These are phyloP conservation scores for Purshia tridentata DNA, from an alignment of 306 rosid species.

Conservation along the genomic window DNA sequence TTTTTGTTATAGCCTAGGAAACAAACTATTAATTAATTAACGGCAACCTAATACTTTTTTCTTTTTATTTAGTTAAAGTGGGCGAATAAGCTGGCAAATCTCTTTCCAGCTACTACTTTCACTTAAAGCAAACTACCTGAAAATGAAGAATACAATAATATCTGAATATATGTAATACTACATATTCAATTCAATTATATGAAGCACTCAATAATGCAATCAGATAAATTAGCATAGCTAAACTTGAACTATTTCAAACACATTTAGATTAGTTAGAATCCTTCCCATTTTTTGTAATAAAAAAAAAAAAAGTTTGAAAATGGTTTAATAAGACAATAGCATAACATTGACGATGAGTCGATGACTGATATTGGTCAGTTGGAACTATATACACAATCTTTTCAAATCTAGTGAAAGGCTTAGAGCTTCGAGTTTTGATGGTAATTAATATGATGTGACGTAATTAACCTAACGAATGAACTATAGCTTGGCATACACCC, in stretches of 20 bases:
- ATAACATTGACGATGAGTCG: background rate
- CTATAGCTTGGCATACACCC: too few species aligned
- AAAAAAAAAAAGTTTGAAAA: background rate
- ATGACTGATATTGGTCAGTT: conserved; percentile 12
- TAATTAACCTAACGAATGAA: too few species aligned
- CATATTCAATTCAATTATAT: too few species aligned
- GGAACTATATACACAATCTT: background rate
- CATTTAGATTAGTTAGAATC: too few species aligned
- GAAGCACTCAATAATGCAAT: too few species aligned
- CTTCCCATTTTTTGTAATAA: too few species aligned
- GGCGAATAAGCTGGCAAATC: conserved; percentile 25
- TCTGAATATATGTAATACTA: too few species aligned
- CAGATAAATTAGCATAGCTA: too few species aligned
- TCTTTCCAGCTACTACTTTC: conserved; percentile 32
- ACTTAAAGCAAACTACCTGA: background rate
- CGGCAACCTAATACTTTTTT: conserved; percentile 1
- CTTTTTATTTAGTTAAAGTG: background rate
- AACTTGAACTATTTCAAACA: background rate
- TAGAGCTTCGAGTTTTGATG: background rate
- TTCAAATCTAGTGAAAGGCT: background rate
- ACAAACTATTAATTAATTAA: background rate
- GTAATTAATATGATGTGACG: background rate
- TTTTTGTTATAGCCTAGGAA: too few species aligned
- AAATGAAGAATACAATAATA: background rate
- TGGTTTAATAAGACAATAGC: background rate